Evolutionary conservation across 2,329 filamentous ascomycete species (phyloP).

Genomic region (Penicillium concentricum): DNA sequence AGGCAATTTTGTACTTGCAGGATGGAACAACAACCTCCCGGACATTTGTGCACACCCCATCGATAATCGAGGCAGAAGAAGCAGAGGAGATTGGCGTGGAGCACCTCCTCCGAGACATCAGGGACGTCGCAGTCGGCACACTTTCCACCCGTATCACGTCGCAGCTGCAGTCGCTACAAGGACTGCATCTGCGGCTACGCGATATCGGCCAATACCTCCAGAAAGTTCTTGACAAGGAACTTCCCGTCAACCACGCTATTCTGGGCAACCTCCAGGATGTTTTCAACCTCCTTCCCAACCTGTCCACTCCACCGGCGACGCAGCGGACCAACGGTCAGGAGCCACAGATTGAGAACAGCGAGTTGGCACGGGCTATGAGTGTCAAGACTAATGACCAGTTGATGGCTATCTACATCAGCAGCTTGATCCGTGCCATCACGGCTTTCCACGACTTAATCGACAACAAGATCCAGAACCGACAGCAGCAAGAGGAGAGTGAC

Average conservation of each 20-base stretch:
- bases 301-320: slow-evolving; percentile 73
- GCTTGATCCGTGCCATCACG: slow-evolving; percentile 93
- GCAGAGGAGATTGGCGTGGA: slow-evolving; percentile 99
- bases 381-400: slow-evolving; percentile 99
- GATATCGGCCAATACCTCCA: slow-evolving; percentile 95
- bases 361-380: slow-evolving; percentile 94
- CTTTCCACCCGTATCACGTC: slow-evolving; percentile 95
- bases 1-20: slow-evolving; percentile 47
- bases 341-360: slow-evolving; percentile 66
- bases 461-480: slow-evolving; percentile 99
- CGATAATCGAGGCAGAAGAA: slow-evolving; percentile 97
- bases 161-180: slow-evolving; percentile 95
- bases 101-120: slow-evolving; percentile 94
- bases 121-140: slow-evolving; percentile 95
- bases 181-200: slow-evolving; percentile 86
- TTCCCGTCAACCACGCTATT: slow-evolving; percentile 96
- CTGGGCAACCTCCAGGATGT: slow-evolving; percentile 98
- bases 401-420: slow-evolving; percentile 97
- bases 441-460: slow-evolving; percentile 99
- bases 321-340: slow-evolving; percentile 59
- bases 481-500: slow-evolving; percentile 95
- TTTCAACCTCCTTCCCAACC: slow-evolving; percentile 96
- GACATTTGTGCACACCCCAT: slow-evolving; percentile 97
- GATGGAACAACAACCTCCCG: slow-evolving; percentile 95
- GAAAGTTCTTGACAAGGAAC: slow-evolving; percentile 87